Evolutionary conservation across 331 rosid genomes (phyloP).

Genomic region (Quercus phellos): DNA sequence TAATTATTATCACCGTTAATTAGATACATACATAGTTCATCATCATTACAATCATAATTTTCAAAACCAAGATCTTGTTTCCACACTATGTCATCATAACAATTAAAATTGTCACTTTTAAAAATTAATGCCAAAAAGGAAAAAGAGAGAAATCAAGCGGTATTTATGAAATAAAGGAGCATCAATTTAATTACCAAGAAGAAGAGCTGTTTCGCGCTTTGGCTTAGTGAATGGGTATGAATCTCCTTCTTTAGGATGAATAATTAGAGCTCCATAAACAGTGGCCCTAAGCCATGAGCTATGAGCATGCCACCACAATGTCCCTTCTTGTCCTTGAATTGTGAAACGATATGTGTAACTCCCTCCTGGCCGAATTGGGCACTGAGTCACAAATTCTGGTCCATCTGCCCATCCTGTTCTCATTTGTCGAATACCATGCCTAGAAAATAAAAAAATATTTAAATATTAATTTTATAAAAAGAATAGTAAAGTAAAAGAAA

Average conservation of each 20-base stretch:
- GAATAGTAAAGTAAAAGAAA: no score
- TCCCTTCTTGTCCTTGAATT: conserved; percentile 73
- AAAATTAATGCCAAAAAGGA: no score
- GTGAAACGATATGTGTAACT: conserved; percentile 75
- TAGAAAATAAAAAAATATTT: background rate
- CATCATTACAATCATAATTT: background rate
- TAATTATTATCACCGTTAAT: background rate
- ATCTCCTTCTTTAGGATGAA: conserved; percentile 61
- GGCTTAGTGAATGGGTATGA: conserved; percentile 66
- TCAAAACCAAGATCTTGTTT: background rate
- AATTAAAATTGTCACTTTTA: background rate
- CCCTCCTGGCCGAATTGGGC: conserved; percentile 77
- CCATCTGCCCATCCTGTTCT: conserved; percentile 94
- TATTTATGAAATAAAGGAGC: background rate
- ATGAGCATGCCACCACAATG: conserved; percentile 96
- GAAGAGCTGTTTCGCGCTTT: conserved; percentile 47
- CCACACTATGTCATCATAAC: conserved; percentile 9
- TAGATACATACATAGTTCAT: background rate
- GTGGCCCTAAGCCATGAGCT: conserved; percentile 91
- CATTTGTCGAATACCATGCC: conserved; percentile 82
- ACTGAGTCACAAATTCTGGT: conserved; percentile 85
- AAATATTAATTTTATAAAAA: background rate
- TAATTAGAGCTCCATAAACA: conserved; percentile 66
- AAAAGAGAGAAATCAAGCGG: background rate
- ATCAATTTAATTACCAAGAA: conserved; percentile 44